Evolutionary conservation across 202 grass and related monocot species (phyloP).

Genomic region (Zoysia matrella): DNA sequence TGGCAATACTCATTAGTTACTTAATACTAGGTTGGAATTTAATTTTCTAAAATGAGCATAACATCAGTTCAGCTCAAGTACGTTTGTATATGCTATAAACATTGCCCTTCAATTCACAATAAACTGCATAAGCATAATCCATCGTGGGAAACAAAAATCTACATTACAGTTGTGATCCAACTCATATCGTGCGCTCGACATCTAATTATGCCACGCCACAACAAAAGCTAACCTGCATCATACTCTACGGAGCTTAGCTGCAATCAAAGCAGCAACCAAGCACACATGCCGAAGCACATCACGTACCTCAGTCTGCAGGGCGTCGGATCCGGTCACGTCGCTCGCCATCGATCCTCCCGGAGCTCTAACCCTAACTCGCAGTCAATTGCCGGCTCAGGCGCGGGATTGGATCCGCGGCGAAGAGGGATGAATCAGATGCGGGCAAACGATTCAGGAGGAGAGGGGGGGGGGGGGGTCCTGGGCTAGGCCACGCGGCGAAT

Average conservation of each 20-base stretch:
- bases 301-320: slow-evolving; percentile 51
- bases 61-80: neutral
- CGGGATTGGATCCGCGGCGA: slow-evolving; percentile 30
- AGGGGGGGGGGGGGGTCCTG: neutral
- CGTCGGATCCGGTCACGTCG: slow-evolving; percentile 60
- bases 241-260: slow-evolving; percentile 16
- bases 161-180: neutral
- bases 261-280: slow-evolving; percentile 12
- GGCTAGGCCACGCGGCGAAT: neutral
- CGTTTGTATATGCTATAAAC: neutral
- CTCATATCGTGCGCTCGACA: too few relatives aligned
- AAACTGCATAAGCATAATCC: neutral
- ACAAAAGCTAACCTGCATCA: neutral
- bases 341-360: slow-evolving; percentile 54
- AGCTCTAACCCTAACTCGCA: slow-evolving; percentile 36
- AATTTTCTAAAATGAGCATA: neutral
- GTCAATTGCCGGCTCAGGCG: slow-evolving; percentile 9
- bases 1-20: neutral
- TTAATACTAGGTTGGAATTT: neutral
- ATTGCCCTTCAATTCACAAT: neutral
- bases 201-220: neutral
- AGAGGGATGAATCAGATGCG: slow-evolving; percentile 16
- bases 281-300: neutral
- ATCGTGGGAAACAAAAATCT: neutral
- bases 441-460: neutral